These are phyloP conservation scores for Chytriomyces sp. DNA, from an alignment of 192 early-diverging fungal genomes.

Conservation along the genomic window DNA sequence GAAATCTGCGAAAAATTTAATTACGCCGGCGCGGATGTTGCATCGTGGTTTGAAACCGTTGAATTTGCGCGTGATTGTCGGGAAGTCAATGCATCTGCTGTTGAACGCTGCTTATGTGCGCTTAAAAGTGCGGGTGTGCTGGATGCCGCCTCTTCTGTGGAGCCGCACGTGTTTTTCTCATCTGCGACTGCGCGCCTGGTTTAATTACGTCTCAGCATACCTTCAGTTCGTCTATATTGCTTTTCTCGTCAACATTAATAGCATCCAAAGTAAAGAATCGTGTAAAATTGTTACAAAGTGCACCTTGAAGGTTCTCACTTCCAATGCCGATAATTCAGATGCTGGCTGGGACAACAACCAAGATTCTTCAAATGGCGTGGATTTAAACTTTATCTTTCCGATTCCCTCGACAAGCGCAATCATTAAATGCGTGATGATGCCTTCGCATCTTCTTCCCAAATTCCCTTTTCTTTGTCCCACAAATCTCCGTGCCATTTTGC, in stretches of 20 bases:
- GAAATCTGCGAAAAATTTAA: constrained; percentile 56
- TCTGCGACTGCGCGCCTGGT: background rate
- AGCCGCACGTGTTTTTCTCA: background rate
- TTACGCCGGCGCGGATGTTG: constrained; percentile 62
- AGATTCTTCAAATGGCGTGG: too few relatives aligned
- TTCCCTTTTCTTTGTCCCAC: constrained; percentile 15
- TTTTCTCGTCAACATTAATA: too few relatives aligned
- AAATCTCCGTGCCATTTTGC: constrained; percentile 7
- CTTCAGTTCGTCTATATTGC: too few relatives aligned
- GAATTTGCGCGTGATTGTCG: constrained; percentile 55
- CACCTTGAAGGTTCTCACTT: too few relatives aligned
- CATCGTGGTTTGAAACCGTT: constrained; percentile 70
- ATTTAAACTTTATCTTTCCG: too few relatives aligned
- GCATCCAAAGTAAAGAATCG: too few relatives aligned
- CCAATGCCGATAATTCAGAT: too few relatives aligned
- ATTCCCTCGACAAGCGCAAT: too few relatives aligned
- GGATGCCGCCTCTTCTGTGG: background rate
- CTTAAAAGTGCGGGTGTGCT: constrained; percentile 62
- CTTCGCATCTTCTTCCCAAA: constrained; percentile 23
- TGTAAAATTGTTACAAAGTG: too few relatives aligned
- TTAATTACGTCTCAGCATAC: background rate
- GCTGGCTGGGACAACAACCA: too few relatives aligned
- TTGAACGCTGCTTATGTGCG: constrained; percentile 55
- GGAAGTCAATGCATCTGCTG: constrained; percentile 45
- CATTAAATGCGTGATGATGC: too few relatives aligned